Conservation (phyloP, 805 yeast species). For the Wickerhamiella hasegawae region DNA sequence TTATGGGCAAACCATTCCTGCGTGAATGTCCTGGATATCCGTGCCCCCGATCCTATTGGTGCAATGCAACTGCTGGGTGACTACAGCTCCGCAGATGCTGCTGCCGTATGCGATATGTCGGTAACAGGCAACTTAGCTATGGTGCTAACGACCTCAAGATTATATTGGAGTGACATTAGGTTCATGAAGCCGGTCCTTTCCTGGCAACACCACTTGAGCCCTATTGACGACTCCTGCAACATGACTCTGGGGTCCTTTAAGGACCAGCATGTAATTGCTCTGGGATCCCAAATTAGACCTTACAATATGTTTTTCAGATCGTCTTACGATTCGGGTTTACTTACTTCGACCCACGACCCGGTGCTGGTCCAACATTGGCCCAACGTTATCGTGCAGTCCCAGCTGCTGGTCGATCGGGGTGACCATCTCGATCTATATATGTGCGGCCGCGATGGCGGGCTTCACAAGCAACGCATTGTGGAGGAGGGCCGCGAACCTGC, state of each 20-base stretch:
- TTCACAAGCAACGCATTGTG: slow-evolving; percentile 13
- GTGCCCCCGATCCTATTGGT: neutral
- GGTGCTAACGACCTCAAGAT: no score
- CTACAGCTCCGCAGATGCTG: no score
- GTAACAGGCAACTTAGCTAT: no score
- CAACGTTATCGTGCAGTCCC: slow-evolving; percentile 11
- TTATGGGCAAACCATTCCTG: slow-evolving; percentile 12
- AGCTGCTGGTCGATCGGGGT: slow-evolving; percentile 4
- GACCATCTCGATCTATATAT: slow-evolving; percentile 6
- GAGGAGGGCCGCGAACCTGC: no score
- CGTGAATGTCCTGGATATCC: slow-evolving; percentile 6
- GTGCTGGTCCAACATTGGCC: slow-evolving; percentile 13
- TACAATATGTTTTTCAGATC: slow-evolving; percentile 23
- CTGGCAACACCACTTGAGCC: slow-evolving; percentile 56
- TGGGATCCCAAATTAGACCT: slow-evolving; percentile 23
- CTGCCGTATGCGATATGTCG: no score
- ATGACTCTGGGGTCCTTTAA: slow-evolving; percentile 21
- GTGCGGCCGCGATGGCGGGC: slow-evolving; percentile 11
- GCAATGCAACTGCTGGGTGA: no score
- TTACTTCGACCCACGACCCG: slow-evolving; percentile 20
- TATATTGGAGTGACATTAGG: slow-evolving; percentile 29
- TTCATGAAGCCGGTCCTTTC: slow-evolving; percentile 35
- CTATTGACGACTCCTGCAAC: slow-evolving; percentile 37
- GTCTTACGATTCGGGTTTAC: slow-evolving; percentile 21
- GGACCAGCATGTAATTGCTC: slow-evolving; percentile 12